Conservation (phyloP, 345 rosid genomes). For the Eucalyptus regnans region DNA sequence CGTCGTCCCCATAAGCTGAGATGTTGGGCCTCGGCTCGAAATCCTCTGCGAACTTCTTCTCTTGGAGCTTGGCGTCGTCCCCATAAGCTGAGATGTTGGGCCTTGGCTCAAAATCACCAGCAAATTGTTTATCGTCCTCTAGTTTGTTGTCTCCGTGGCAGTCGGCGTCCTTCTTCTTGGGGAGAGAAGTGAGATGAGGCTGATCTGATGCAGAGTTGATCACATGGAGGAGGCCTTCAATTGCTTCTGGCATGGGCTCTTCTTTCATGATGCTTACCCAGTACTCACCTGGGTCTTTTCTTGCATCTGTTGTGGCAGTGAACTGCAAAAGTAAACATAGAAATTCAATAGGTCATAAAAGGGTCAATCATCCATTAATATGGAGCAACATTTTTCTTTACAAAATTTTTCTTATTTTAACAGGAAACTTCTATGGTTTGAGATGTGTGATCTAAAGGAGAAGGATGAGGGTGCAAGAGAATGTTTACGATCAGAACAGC, state of each 20-base stretch:
- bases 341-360: background rate
- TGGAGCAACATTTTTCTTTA: background rate
- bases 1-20: background rate
- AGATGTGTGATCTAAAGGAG: background rate
- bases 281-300: constrained; percentile 15
- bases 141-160: background rate
- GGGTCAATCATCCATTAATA: background rate
- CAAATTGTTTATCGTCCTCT: background rate
- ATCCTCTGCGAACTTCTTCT: background rate
- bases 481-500: background rate
- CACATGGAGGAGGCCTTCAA: background rate
- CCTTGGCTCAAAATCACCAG: background rate
- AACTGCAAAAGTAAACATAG: background rate
- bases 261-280: constrained; percentile 10
- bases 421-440: background rate
- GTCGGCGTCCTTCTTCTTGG: background rate
- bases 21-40: background rate
- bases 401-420: too few species aligned
- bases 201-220: background rate
- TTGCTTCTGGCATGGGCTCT: constrained; percentile 8
- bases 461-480: background rate
- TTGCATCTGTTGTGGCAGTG: background rate
- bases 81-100: background rate
- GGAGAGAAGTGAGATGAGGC: background rate
- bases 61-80: background rate